A percentile compares a stretch with the other conserved stretches of the same genome.
phyloP scores from a whole-genome alignment of 208 protist genomes.

The Kentomonas sorsogonicus region DNA sequence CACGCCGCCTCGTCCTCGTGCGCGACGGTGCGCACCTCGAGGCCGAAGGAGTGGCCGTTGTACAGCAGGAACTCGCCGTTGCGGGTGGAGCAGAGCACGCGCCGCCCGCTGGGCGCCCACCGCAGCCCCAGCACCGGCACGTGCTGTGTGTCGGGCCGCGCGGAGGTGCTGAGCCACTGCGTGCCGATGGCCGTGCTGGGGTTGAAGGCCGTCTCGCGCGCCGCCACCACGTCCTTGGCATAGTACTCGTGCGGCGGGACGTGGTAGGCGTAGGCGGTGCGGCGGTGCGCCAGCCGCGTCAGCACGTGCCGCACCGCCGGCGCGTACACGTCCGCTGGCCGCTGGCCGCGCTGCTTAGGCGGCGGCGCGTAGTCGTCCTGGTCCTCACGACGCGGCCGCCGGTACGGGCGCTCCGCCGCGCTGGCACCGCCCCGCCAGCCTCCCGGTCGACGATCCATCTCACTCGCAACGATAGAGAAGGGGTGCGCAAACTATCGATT shows the following conservation, averaged over 20 bases:
- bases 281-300: conserved; percentile 56
- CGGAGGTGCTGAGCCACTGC: conserved; percentile 88
- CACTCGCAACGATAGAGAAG: too few relatives aligned
- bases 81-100: conserved; percentile 74
- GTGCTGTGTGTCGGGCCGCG: conserved; percentile 68
- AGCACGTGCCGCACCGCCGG: conserved; percentile 74
- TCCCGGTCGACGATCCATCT: too few relatives aligned
- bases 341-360: conserved; percentile 66
- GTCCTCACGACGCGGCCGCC: conserved; percentile 56
- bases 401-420: too few relatives aligned
- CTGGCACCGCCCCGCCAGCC: too few relatives aligned
- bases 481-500: too few relatives aligned
- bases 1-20: conserved; percentile 75
- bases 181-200: conserved; percentile 83
- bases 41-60: conserved; percentile 82
- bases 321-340: conserved; percentile 79
- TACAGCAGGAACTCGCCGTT: conserved; percentile 84
- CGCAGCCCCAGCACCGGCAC: conserved; percentile 62
- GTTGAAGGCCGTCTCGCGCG: conserved; percentile 64
- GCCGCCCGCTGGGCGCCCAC: conserved; percentile 77
- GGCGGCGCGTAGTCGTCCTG: conserved; percentile 77
- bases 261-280: conserved; percentile 69
- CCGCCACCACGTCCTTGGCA: conserved; percentile 74
- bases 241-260: conserved; percentile 82
- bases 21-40: conserved; percentile 82